These are phyloP conservation scores for Termitomyces sp. DNA, from an alignment of 768 basidiomycete genomes.

Conservation along the genomic window DNA sequence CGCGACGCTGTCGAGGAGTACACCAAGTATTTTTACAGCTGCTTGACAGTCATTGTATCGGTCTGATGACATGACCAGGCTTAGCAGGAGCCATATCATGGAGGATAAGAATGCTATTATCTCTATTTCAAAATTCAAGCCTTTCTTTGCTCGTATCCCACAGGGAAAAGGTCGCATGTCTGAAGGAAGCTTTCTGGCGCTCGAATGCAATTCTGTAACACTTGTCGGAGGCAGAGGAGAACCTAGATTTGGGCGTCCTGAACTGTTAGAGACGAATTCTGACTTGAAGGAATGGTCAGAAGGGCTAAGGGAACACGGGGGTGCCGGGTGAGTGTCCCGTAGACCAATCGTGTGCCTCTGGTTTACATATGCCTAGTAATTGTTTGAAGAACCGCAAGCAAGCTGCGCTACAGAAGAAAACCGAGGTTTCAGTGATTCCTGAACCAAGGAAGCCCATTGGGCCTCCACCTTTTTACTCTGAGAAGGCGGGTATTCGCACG, in stretches of 20 bases:
- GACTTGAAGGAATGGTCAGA: slow-evolving; percentile 51
- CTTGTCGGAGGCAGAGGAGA: slow-evolving; percentile 45
- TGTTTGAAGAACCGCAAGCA: slow-evolving; percentile 46
- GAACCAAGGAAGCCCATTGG: background rate
- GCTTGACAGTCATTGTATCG: background rate
- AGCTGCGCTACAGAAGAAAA: slow-evolving; percentile 17
- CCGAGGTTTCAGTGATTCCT: background rate
- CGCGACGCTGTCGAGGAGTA: slow-evolving; percentile 48
- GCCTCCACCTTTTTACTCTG: background rate
- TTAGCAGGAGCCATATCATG: slow-evolving; percentile 35
- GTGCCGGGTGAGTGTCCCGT: slow-evolving; percentile 52
- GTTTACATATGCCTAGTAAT: slow-evolving; percentile 30
- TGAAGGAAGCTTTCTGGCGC: slow-evolving; percentile 38
- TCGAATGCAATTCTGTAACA: slow-evolving; percentile 50
- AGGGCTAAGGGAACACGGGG: slow-evolving; percentile 55
- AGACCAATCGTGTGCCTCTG: background rate
- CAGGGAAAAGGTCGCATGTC: slow-evolving; percentile 40
- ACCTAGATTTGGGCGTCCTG: slow-evolving; percentile 50
- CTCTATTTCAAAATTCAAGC: slow-evolving; percentile 47
- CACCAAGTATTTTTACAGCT: slow-evolving; percentile 29
- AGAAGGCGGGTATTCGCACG: background rate
- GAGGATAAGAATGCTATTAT: slow-evolving; percentile 47
- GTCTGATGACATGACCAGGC: slow-evolving; percentile 8
- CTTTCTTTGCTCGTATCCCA: slow-evolving; percentile 55
- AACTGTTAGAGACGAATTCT: slow-evolving; percentile 38